Evolutionary conservation across 371 early-diverging fungal species (phyloP).

Genomic region (Mucor irregularis): DNA sequence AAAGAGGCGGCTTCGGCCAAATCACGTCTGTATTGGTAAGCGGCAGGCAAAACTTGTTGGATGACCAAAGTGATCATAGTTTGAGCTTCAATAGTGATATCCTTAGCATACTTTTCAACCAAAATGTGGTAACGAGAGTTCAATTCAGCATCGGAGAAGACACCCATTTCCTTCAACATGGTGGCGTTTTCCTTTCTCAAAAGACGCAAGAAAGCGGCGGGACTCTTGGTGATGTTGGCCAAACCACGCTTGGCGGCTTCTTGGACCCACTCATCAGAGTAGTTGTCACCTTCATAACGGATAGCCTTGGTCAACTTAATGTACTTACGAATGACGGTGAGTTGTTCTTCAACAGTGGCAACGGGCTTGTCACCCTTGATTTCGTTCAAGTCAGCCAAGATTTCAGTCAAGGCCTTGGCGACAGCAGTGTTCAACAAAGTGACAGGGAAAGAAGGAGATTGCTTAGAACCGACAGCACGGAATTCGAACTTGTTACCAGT

Average conservation of each 20-base stretch:
- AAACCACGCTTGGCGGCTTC: slow-evolving; percentile 89
- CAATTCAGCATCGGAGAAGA: slow-evolving; percentile 88
- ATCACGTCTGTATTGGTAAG: slow-evolving; percentile 84
- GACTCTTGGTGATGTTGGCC: slow-evolving; percentile 87
- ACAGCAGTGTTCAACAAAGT: slow-evolving; percentile 93
- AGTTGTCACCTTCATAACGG: slow-evolving; percentile 97
- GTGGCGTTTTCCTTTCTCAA: slow-evolving; percentile 67
- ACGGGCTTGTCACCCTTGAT: slow-evolving; percentile 79
- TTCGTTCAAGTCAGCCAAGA: slow-evolving; percentile 69
- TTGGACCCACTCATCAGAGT: slow-evolving; percentile 77
- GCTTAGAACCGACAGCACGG: slow-evolving; percentile 98
- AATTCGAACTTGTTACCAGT: slow-evolving; percentile 99
- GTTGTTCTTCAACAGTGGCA: slow-evolving; percentile 82
- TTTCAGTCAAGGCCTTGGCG: slow-evolving; percentile 77
- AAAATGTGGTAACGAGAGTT: slow-evolving; percentile 93
- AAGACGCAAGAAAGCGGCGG: slow-evolving; percentile 86
- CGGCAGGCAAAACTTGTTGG: slow-evolving; percentile 88
- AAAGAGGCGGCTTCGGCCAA: slow-evolving; percentile 76
- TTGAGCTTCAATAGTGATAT: slow-evolving; percentile 91
- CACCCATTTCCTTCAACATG: slow-evolving; percentile 78
- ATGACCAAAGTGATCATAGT: slow-evolving; percentile 83
- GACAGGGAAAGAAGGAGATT: slow-evolving; percentile 95
- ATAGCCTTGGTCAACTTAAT: slow-evolving; percentile 82
- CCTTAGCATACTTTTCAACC: slow-evolving; percentile 95
- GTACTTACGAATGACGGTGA: slow-evolving; percentile 83